Conservation (phyloP, 1,139 yeast species). For the Pichia inconspicua region DNA sequence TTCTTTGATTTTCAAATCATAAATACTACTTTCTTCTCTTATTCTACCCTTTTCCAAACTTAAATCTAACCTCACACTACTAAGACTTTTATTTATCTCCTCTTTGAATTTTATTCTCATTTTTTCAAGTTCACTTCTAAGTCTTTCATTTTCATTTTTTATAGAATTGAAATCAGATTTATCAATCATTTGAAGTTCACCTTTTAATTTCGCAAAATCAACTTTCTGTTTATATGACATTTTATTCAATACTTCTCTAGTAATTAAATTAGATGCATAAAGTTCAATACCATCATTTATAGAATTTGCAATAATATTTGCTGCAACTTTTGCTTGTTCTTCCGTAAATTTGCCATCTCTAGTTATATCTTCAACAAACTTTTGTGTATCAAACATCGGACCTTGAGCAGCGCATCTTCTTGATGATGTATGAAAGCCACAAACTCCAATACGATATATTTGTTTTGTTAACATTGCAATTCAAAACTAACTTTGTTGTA, state of each 20-base stretch:
- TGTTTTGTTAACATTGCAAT: neutral
- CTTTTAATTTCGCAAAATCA: slow-evolving; percentile 88
- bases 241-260: slow-evolving; percentile 73
- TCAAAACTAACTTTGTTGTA: too few relatives aligned
- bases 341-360: slow-evolving; percentile 59
- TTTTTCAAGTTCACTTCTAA: slow-evolving; percentile 79
- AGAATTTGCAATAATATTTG: slow-evolving; percentile 65
- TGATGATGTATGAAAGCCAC: slow-evolving; percentile 1
- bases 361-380: slow-evolving; percentile 61
- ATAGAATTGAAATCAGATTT: slow-evolving; percentile 75
- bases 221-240: slow-evolving; percentile 93
- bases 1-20: slow-evolving; percentile 88
- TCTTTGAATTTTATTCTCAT: slow-evolving; percentile 78
- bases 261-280: slow-evolving; percentile 68
- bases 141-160: slow-evolving; percentile 80
- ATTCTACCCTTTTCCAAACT: slow-evolving; percentile 93
- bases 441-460: slow-evolving; percentile 1
- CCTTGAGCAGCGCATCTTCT: slow-evolving; percentile 11
- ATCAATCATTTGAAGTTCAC: slow-evolving; percentile 84
- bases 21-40: slow-evolving; percentile 86
- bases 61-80: slow-evolving; percentile 82
- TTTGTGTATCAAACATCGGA: slow-evolving; percentile 70
- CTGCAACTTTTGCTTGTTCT: slow-evolving; percentile 76
- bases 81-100: slow-evolving; percentile 84
- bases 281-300: slow-evolving; percentile 75